These are phyloP conservation scores for Macrocystidia cucumis DNA, from an alignment of 1,284 basidiomycete species.

Conservation along the genomic window DNA sequence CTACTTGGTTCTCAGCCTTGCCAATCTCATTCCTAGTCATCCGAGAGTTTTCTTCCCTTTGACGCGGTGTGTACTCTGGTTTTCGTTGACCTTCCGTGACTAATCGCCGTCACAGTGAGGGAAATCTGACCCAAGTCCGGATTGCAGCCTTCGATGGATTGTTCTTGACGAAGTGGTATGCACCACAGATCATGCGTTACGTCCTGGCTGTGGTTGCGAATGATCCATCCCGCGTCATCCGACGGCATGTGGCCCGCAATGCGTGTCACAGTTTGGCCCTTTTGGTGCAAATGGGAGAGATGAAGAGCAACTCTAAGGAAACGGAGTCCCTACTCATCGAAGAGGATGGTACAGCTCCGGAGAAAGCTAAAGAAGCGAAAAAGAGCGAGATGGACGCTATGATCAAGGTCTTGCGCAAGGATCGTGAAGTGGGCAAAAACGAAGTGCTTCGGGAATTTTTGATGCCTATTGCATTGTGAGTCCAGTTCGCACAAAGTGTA, in stretches of 20 bases:
- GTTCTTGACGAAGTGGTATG: conserved; percentile 86
- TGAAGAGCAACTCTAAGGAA: conserved; percentile 73
- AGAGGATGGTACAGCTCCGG: conserved; percentile 71
- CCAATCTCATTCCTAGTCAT: conserved; percentile 79
- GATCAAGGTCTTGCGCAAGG: conserved; percentile 78
- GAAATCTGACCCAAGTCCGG: conserved; percentile 89
- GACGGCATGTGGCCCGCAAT: conserved; percentile 81
- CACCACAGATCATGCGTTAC: conserved; percentile 80
- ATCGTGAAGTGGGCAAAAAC: conserved; percentile 81
- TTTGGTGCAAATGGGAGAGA: conserved; percentile 84
- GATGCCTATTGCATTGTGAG: conserved; percentile 76
- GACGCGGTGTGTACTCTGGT: conserved; percentile 60
- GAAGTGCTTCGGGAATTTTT: conserved; percentile 73
- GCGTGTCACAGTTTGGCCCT: conserved; percentile 86
- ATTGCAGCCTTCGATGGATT: conserved; percentile 91
- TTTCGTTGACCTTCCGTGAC: conserved; percentile 4
- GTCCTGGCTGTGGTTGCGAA: conserved; percentile 84
- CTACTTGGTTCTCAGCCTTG: conserved; percentile 73
- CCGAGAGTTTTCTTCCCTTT: conserved; percentile 80
- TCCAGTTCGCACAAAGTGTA: conserved; percentile 11
- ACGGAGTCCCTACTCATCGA: conserved; percentile 72
- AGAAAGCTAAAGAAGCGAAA: conserved; percentile 67
- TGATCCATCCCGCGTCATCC: conserved; percentile 79
- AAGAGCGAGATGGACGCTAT: conserved; percentile 76
- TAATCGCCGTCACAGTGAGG: conserved; percentile 51